phyloP scores from a whole-genome alignment of 768 basidiomycete species.

The Mycena leptocephala region DNA sequence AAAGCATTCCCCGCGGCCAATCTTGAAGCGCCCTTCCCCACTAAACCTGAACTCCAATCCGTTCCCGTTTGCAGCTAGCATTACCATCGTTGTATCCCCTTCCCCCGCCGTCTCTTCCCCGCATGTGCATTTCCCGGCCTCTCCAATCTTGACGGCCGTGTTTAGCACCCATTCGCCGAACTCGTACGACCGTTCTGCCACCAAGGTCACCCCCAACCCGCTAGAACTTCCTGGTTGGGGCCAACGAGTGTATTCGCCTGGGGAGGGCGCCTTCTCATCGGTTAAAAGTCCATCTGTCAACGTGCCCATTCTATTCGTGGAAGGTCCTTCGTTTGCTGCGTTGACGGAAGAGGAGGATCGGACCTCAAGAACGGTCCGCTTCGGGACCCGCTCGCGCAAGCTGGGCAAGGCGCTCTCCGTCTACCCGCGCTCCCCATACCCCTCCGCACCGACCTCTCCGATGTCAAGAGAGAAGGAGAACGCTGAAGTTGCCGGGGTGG shows the following conservation, averaged over 20 bases:
- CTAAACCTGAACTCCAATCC: constrained; percentile 55
- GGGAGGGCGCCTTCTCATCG: constrained; percentile 17
- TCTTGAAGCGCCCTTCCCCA: constrained; percentile 59
- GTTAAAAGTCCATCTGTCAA: constrained; percentile 21
- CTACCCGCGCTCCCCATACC: constrained; percentile 63
- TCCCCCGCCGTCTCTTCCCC: constrained; percentile 56
- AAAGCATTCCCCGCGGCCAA: constrained; percentile 45
- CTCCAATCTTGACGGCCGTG: constrained; percentile 70
- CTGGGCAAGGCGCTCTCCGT: constrained; percentile 46
- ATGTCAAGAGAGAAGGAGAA: constrained; percentile 27
- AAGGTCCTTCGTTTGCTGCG: not conserved
- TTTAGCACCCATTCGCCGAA: constrained; percentile 71
- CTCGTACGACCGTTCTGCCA: constrained; percentile 78
- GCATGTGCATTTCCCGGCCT: constrained; percentile 80
- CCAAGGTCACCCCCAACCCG: constrained; percentile 71
- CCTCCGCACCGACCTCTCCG: constrained; percentile 50
- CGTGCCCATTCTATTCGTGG: constrained; percentile 7
- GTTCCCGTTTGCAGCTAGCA: constrained; percentile 48
- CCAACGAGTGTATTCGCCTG: constrained; percentile 60
- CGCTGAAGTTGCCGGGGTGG: not conserved
- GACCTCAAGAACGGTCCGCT: constrained; percentile 44
- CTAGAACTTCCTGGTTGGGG: constrained; percentile 71
- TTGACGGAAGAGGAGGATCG: not conserved
- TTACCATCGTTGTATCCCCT: constrained; percentile 51
- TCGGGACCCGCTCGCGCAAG: constrained; percentile 53